Conservation (phyloP, 768 basidiomycete species). For the Naematelia encephala region DNA sequence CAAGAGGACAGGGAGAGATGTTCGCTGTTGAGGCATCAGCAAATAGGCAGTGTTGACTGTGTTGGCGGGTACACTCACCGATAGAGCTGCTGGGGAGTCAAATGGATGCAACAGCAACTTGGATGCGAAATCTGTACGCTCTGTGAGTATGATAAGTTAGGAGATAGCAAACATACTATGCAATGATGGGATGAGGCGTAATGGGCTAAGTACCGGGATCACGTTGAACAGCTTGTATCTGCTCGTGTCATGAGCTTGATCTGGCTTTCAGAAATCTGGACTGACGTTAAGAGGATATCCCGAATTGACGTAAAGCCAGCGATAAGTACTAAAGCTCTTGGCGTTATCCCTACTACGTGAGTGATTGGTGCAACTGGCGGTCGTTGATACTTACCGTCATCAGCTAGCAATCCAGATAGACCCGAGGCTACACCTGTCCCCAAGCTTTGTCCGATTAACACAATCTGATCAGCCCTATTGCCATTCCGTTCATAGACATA, state of each 20-base stretch:
- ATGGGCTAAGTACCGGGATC: conserved; percentile 68
- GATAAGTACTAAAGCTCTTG: conserved; percentile 54
- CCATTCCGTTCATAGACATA: conserved; percentile 57
- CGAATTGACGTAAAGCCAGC: conserved; percentile 56
- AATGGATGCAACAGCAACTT: conserved; percentile 20
- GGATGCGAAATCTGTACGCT: not conserved
- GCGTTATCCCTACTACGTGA: conserved; percentile 40
- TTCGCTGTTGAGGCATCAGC: conserved; percentile 54
- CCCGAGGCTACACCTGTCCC: conserved; percentile 72
- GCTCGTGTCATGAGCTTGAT: too few species aligned
- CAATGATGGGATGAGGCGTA: conserved; percentile 62
- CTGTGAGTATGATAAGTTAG: too few species aligned
- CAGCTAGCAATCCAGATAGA: conserved; percentile 53
- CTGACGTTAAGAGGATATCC: conserved; percentile 60
- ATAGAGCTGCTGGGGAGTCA: conserved; percentile 21
- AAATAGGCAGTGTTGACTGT: not conserved
- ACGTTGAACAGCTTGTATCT: conserved; percentile 62
- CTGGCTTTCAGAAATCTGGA: too few species aligned
- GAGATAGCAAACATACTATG: conserved; percentile 66
- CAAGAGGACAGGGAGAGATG: conserved; percentile 67
- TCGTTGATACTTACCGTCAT: conserved; percentile 47
- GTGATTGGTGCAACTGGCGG: not conserved
- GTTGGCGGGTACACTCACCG: conserved; percentile 15
- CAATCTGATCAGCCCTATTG: conserved; percentile 55
- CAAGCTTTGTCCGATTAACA: conserved; percentile 81